Evolutionary conservation across 495 filamentous ascomycete genomes (phyloP).

Genomic region (Margaritispora aquatica): DNA sequence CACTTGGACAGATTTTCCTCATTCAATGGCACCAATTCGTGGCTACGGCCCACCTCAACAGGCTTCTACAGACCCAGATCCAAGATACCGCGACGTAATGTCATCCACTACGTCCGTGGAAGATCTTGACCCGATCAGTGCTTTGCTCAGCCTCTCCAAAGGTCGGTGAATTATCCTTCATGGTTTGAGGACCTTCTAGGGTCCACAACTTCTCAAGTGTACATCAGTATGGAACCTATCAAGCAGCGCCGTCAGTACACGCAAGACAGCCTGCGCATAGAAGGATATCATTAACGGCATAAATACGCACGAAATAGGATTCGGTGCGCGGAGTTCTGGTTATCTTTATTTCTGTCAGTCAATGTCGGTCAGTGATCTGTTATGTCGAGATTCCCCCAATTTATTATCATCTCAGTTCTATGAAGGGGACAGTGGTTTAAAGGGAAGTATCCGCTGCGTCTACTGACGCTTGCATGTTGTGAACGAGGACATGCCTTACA

Average conservation of each 20-base stretch:
- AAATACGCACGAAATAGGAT: neutral
- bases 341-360: too few relatives aligned
- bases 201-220: neutral
- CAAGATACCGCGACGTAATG: conserved; percentile 6
- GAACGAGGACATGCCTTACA: conserved; percentile 2
- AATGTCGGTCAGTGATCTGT: neutral
- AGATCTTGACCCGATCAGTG: conserved; percentile 33
- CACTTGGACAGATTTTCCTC: conserved; percentile 10
- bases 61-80: neutral
- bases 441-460: neutral
- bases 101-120: conserved; percentile 6
- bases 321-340: neutral
- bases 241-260: neutral
- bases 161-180: neutral
- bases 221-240: too few relatives aligned
- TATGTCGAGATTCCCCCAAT: neutral
- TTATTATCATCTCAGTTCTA: neutral
- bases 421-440: neutral
- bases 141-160: conserved; percentile 32
- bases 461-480: neutral
- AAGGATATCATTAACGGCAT: neutral
- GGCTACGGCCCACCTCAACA: conserved; percentile 6
- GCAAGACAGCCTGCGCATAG: neutral
- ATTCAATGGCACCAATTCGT: conserved; percentile 14
- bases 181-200: neutral